Conservation (phyloP, 345 rosid genomes). For the Arabidopsis suecica region DNA sequence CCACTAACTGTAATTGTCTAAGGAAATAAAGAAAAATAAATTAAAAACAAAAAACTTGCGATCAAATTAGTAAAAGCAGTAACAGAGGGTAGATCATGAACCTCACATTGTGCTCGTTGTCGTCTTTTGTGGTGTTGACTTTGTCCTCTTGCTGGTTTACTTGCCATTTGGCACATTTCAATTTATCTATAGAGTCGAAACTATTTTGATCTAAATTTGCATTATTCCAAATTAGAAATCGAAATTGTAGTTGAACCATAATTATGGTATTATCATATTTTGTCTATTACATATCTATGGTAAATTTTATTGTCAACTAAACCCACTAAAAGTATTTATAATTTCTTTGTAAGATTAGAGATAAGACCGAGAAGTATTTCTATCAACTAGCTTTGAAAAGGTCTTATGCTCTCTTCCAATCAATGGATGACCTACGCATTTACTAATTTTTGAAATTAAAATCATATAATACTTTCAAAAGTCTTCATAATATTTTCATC, state of each 20-base stretch:
- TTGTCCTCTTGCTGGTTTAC: neutral
- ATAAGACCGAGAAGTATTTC: neutral
- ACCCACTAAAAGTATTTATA: neutral
- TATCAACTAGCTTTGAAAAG: neutral
- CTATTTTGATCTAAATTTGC: neutral
- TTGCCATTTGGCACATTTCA: neutral
- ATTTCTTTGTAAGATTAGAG: neutral
- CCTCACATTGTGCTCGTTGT: neutral
- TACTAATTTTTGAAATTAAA: neutral
- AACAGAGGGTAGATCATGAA: neutral
- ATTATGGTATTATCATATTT: neutral
- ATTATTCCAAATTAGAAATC: neutral
- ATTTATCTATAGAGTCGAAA: neutral
- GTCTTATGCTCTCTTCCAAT: neutral
- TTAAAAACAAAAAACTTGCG: neutral
- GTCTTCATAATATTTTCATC: conserved; percentile 1
- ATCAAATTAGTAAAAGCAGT: neutral
- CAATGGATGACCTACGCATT: conserved; percentile 13
- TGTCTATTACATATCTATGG: no score
- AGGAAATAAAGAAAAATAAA: neutral
- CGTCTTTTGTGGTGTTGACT: conserved; percentile 4
- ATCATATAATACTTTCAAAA: neutral
- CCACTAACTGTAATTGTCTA: neutral
- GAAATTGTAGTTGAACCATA: neutral
- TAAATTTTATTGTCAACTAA: no score